Conservation (phyloP, 31 red algal species). For the Asparagopsis taxiformis region DNA sequence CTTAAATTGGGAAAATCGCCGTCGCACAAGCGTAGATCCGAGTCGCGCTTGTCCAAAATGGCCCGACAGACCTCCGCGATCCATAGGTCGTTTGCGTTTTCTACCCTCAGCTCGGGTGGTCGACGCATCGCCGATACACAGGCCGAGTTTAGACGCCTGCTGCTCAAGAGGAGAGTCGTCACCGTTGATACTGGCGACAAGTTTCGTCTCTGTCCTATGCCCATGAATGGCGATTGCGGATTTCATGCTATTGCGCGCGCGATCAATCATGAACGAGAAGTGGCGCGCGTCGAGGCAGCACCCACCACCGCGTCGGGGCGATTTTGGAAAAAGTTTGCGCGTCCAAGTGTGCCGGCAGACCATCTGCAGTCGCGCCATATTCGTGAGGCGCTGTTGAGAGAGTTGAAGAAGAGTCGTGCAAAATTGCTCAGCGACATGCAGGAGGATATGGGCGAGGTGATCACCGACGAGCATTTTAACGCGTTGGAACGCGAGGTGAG, state of each 20-base stretch:
- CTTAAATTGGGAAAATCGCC: too few species aligned
- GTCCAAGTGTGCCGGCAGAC: too few species aligned
- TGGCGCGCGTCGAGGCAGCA: too few species aligned
- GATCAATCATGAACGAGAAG: too few species aligned
- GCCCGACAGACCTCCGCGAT: too few species aligned
- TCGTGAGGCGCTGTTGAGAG: constrained; percentile 43
- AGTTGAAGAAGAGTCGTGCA: constrained; percentile 33
- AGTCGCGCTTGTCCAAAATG: too few species aligned
- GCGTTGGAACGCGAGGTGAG: constrained; percentile 48
- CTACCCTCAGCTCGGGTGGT: too few species aligned
- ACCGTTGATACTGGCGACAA: constrained; percentile 25
- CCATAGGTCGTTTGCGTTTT: too few species aligned
- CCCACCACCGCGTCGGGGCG: too few species aligned
- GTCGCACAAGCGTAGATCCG: too few species aligned
- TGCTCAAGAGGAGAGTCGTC: constrained; percentile 24
- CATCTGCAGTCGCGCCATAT: constrained; percentile 37
- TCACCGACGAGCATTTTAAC: constrained; percentile 39
- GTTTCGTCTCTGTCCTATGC: constrained; percentile 50
- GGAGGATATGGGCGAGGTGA: constrained; percentile 13
- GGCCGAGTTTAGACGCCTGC: constrained; percentile 43
- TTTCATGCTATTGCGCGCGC: constrained; percentile 57
- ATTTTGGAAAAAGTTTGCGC: too few species aligned
- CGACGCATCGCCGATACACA: too few species aligned
- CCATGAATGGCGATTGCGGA: constrained; percentile 78
- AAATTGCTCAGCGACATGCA: constrained; percentile 29